Percentiles rank a stretch among this genome's conserved stretches.
These are phyloP conservation scores for Tricholoma terreum DNA, from an alignment of 768 basidiomycete genomes.

Conservation along the genomic window DNA sequence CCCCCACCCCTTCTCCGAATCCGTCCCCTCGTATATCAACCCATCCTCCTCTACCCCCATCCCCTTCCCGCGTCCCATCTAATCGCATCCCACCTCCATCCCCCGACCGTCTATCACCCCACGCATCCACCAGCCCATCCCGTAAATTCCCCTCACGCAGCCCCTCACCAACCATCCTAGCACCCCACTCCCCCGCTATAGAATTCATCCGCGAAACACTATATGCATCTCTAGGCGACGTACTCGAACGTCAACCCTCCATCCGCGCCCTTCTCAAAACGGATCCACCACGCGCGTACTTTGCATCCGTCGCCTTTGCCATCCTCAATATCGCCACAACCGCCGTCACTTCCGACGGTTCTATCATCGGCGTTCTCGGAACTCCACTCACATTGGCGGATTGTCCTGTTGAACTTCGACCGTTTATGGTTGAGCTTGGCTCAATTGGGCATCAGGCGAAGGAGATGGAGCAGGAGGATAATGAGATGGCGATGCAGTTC, in stretches of 20 bases:
- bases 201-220: slow-evolving; percentile 83
- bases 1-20: slow-evolving; percentile 19
- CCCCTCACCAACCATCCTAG: slow-evolving; percentile 39
- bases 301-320: slow-evolving; percentile 68
- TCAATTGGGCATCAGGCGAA: slow-evolving; percentile 50
- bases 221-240: slow-evolving; percentile 76
- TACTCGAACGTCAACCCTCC: slow-evolving; percentile 51
- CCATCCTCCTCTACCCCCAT: slow-evolving; percentile 7
- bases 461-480: slow-evolving; percentile 54
- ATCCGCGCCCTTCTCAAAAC: slow-evolving; percentile 53
- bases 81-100: slow-evolving; percentile 22
- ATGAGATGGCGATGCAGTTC: slow-evolving; percentile 43
- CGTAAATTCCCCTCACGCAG: slow-evolving; percentile 23
- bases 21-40: slow-evolving; percentile 19
- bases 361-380: slow-evolving; percentile 58
- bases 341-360: slow-evolving; percentile 46
- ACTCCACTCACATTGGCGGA: slow-evolving; percentile 50
- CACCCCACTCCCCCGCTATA: slow-evolving; percentile 58
- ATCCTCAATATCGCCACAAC: slow-evolving; percentile 64
- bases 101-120: slow-evolving; percentile 27
- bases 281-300: slow-evolving; percentile 76
- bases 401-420: slow-evolving; percentile 60
- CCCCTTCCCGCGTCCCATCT: slow-evolving; percentile 13
- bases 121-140: slow-evolving; percentile 15
- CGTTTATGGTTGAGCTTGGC: slow-evolving; percentile 67